Conservation (phyloP, 768 basidiomycete genomes). For the Tremella yokohamensis region DNA sequence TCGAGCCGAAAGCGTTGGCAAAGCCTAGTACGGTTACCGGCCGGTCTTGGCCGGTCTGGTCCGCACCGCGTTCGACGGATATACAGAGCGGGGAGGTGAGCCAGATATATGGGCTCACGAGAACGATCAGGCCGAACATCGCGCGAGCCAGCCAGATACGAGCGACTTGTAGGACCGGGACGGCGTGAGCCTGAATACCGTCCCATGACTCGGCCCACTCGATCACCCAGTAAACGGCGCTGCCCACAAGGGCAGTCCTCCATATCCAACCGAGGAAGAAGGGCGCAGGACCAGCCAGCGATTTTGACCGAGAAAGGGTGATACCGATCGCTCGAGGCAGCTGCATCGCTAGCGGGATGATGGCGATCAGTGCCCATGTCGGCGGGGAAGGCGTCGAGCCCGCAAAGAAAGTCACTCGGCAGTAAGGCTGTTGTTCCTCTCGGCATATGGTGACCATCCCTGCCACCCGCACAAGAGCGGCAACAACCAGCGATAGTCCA, state of each 20-base stretch:
- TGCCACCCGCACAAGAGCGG: conserved; percentile 69
- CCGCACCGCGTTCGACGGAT: conserved; percentile 55
- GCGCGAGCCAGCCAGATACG: conserved; percentile 65
- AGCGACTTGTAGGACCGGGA: conserved; percentile 55
- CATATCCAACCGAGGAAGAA: conserved; percentile 60
- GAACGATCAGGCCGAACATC: conserved; percentile 52
- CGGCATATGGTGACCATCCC: conserved; percentile 80
- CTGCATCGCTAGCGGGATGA: conserved; percentile 59
- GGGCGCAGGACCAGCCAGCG: conserved; percentile 69
- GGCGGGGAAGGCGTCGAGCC: conserved; percentile 69
- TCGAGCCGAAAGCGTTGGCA: conserved; percentile 83
- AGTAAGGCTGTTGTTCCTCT: conserved; percentile 90
- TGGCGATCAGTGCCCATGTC: conserved; percentile 58
- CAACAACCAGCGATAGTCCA: conserved; percentile 65
- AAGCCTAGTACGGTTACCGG: conserved; percentile 66
- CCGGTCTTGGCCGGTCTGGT: conserved; percentile 29
- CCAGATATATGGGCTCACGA: conserved; percentile 67
- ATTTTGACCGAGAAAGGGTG: conserved; percentile 64
- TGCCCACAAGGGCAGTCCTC: conserved; percentile 60
- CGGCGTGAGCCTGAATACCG: conserved; percentile 35
- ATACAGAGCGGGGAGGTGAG: conserved; percentile 70
- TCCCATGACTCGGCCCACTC: conserved; percentile 68
- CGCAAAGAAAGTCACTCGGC: conserved; percentile 82
- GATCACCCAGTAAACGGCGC: conserved; percentile 69
- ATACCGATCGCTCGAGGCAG: conserved; percentile 61